Conservation (phyloP, 345 rosid species). For the Hibiscus syriacus region DNA sequence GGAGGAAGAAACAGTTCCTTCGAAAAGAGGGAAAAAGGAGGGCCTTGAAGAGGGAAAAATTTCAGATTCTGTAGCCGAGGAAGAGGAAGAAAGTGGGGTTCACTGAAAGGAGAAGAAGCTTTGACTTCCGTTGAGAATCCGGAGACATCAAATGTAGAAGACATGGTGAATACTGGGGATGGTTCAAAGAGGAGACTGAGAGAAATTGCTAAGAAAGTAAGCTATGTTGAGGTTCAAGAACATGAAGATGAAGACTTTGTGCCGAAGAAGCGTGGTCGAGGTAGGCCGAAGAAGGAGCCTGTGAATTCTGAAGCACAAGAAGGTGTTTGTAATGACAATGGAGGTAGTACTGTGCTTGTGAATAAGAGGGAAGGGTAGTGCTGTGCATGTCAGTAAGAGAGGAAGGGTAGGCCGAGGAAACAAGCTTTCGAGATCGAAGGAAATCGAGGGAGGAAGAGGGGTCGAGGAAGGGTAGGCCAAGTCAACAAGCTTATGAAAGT, state of each 20-base stretch:
- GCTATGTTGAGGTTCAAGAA: neutral
- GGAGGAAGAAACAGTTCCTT: neutral
- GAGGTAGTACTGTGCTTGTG: neutral
- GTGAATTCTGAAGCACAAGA: neutral
- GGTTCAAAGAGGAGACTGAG: neutral
- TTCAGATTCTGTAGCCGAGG: neutral
- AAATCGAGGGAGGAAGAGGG: neutral
- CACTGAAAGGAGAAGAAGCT: neutral
- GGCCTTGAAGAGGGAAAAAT: neutral
- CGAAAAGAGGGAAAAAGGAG: neutral
- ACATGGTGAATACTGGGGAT: neutral
- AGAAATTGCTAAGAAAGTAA: neutral
- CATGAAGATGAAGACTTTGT: neutral
- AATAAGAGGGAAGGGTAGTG: neutral
- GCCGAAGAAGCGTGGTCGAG: neutral
- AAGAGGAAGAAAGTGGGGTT: neutral
- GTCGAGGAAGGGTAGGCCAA: constrained; percentile 1
- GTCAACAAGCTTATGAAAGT: neutral
- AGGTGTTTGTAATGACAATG: neutral
- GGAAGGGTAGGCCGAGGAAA: constrained; percentile 6
- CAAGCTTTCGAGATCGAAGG: neutral
- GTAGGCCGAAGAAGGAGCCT: neutral
- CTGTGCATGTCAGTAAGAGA: too few species aligned
- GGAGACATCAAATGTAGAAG: neutral
- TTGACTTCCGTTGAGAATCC: neutral